Evolutionary conservation across 2,329 filamentous ascomycete species (phyloP), one percentile per base, ranked within the genome.

Genomic region (Fusarium anguioides): DNA sequence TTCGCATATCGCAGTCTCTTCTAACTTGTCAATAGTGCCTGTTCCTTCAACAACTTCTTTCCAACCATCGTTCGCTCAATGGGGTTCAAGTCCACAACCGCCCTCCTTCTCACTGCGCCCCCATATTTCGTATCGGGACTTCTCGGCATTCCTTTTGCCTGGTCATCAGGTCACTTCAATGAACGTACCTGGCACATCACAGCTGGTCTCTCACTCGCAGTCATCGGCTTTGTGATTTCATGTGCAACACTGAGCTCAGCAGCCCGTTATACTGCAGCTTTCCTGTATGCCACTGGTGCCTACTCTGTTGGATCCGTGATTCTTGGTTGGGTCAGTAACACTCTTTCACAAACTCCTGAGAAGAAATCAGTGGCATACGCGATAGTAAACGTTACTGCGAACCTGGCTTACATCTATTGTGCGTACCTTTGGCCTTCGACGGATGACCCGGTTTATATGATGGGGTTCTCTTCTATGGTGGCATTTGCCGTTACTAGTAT

Each of bases 101-200:
- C 84, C 1, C 77, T 86, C 1, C 77, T 84, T 9, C 78, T 87
- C 47, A 85, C 83, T 8, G 82, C 81, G 48, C 84, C 84, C 0
- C 84, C 84, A 1, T 86, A 83, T 68, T 75, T 84, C 31, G 74
- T 83, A 29, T 83, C 83, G 1, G 82, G 82, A 10, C 77, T 76
- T 3, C 78, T 79, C 5, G 81, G 81, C 10, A 81, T 85, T 42
- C 63, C 78, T 12, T 79, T 81, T 14, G 82, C 81, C 4, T 84
- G 81, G 79, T 83, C 77, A 42, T 84, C 82, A 3, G 84, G 82
- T 0, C 77, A 78, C 5, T 74, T 81, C 49, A 79, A 83, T 50
- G 82, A 84, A 63, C 78, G 81, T 17, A 82, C 81, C 2, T 83
- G 80, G 80, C 82, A 84, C 53, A 82, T 84, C 46, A 82, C 81